Conservation (phyloP, 306 rosid genomes). For the Hippophae tibetana region DNA sequence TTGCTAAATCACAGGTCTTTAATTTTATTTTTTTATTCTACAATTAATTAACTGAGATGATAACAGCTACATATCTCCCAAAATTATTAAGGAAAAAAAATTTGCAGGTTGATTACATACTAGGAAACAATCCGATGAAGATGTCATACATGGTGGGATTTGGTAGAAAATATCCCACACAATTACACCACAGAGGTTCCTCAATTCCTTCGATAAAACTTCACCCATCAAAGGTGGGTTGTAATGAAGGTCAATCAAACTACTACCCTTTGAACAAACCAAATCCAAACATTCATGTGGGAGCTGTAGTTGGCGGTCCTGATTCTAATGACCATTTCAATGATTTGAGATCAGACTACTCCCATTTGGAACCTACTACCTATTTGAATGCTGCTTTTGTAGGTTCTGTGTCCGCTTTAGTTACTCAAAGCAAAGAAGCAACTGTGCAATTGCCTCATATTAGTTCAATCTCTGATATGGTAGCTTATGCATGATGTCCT, state of each 20-base stretch:
- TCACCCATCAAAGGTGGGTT: constrained; percentile 46
- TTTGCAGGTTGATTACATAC: constrained; percentile 65
- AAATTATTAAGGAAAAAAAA: too few relatives aligned
- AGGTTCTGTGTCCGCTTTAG: constrained; percentile 59
- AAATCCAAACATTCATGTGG: constrained; percentile 66
- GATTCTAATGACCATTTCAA: constrained; percentile 48
- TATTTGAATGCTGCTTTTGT: constrained; percentile 77
- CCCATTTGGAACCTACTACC: constrained; percentile 71
- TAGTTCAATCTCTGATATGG: background rate
- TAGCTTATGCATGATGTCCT: background rate
- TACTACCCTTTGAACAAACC: constrained; percentile 41
- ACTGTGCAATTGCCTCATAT: constrained; percentile 2
- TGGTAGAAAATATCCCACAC: constrained; percentile 55
- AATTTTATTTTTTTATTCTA: too few relatives aligned
- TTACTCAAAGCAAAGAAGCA: constrained; percentile 6
- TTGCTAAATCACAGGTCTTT: constrained; percentile 62
- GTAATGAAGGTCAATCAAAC: constrained; percentile 42
- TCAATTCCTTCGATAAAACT: constrained; percentile 55
- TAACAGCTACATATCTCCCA: too few relatives aligned
- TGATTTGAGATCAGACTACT: constrained; percentile 59
- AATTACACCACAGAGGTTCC: constrained; percentile 76
- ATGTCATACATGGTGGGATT: constrained; percentile 79
- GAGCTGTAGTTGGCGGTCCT: constrained; percentile 83
- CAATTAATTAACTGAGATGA: too few relatives aligned
- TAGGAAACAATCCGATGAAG: constrained; percentile 66